These are phyloP conservation scores for Dictyostelium intermedium DNA, from an alignment of 78 protist species.

Conservation along the genomic window DNA sequence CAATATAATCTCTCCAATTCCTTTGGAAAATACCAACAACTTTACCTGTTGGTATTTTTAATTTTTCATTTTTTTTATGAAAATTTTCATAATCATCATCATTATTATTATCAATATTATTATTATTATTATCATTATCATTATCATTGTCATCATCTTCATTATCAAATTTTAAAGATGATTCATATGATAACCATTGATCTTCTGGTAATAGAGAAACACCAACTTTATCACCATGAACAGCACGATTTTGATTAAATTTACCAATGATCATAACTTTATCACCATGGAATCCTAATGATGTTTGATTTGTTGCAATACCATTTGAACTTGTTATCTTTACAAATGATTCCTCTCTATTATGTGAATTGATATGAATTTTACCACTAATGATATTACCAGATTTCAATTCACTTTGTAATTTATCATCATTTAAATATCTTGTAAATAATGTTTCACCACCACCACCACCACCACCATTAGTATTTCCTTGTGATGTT, in stretches of 20 bases:
- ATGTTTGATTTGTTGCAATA: not conserved
- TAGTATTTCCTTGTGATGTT: too few relatives aligned
- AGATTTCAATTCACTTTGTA: conserved; percentile 42
- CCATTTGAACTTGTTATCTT: not conserved
- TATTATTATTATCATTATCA: not conserved
- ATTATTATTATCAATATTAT: not conserved
- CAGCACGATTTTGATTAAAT: conserved; percentile 28
- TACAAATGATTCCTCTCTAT: conserved; percentile 53
- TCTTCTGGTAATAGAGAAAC: conserved; percentile 32
- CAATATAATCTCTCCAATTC: conserved; percentile 82
- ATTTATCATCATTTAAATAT: conserved; percentile 59
- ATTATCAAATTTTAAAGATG: not conserved
- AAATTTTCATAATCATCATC: not conserved
- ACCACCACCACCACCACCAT: not conserved
- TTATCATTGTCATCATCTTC: not conserved
- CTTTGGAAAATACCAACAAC: conserved; percentile 77
- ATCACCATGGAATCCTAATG: not conserved
- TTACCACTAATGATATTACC: conserved; percentile 42
- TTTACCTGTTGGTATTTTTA: conserved; percentile 27
- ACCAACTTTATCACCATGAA: conserved; percentile 72
- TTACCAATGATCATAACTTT: conserved; percentile 49
- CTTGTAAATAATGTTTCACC: not conserved
- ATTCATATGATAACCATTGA: conserved; percentile 21
- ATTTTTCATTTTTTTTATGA: not conserved
- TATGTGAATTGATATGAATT: conserved; percentile 22